Evolutionary conservation across 345 rosid genomes (phyloP), one percentile per base, ranked within the genome.

Genomic region (Cardamine chenopodiifolia): DNA sequence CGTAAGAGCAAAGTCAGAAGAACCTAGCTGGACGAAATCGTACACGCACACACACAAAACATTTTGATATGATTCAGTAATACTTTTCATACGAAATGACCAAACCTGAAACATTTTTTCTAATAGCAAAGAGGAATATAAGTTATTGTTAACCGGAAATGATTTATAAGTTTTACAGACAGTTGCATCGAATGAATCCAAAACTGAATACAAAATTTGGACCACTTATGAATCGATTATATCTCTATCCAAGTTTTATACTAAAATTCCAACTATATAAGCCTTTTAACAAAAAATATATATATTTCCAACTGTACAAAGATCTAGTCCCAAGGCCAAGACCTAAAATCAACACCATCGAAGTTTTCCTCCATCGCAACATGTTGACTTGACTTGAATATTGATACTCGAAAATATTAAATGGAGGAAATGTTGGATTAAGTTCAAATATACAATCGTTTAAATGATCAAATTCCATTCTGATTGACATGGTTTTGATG

Each of bases 301-400:
- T 25, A 1, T 25, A 1, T 25, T 25, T 25, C 26, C 26, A 26
- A 26, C 28, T 3, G 4, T 9, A 35, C 10, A 42, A 17, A 26
- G 20, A 40, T 60, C 47, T 14, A 26, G 28, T 26, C 28, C 28
- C 29, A 61, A 60, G 35, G 25, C 11, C 35, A 71, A 26, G 2
- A 45, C 44, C 44, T 37, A 13, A 50, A 50, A 52, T 50, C 62
- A 62, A 62, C 44, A 72, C 1, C 6, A 19, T 39, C 18, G 40
- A 71, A 71, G 28, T 42, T 60, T 56, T 37, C 39, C 20, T 13
- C 62, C 53, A 62, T 48, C 7, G 14, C 56, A 48, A 14, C 69
- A 72, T 62, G 45, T 55, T 72, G 62, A 62, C 70, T 40, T 62
- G 44, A 72, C 70, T 52, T 26, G 69, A 72, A 50, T 72, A 42